phyloP scores from a whole-genome alignment of 2,329 filamentous ascomycete species.

The Neonectria coccinea region DNA sequence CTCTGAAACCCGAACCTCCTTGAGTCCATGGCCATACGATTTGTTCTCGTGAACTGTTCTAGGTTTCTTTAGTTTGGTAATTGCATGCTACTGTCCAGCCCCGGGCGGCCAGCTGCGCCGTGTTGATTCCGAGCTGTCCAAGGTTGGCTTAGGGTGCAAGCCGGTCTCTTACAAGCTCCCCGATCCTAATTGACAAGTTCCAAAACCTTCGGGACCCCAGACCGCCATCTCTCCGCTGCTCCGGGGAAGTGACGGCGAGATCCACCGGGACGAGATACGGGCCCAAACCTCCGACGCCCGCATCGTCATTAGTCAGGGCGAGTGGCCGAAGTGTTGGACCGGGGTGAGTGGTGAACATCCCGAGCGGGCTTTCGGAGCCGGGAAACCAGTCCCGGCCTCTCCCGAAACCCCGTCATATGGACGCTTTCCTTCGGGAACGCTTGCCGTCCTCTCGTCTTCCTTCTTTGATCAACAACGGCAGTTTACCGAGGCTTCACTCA shows the following conservation, averaged over 20 bases:
- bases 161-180: constrained; percentile 12
- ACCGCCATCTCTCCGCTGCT: constrained; percentile 25
- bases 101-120: background rate
- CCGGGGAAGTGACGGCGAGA: constrained; percentile 26
- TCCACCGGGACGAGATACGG: constrained; percentile 26
- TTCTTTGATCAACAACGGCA: constrained; percentile 15
- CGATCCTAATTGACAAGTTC: background rate
- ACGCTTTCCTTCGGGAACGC: constrained; percentile 22
- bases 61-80: constrained; percentile 1
- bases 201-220: constrained; percentile 24
- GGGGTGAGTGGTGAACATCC: constrained; percentile 16
- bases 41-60: constrained; percentile 20
- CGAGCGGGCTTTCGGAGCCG: constrained; percentile 26
- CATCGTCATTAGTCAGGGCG: constrained; percentile 15
- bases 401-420: constrained; percentile 23
- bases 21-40: constrained; percentile 12
- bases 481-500: constrained; percentile 25
- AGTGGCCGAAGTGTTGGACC: constrained; percentile 6
- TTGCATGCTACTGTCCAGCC: background rate
- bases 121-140: constrained; percentile 11
- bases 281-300: constrained; percentile 13
- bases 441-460: constrained; percentile 16
- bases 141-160: constrained; percentile 3
- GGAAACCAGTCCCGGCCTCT: constrained; percentile 29
- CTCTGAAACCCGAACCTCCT: background rate